Conservation (phyloP, 2,329 filamentous ascomycete species). For the Podosphaera fusca region DNA sequence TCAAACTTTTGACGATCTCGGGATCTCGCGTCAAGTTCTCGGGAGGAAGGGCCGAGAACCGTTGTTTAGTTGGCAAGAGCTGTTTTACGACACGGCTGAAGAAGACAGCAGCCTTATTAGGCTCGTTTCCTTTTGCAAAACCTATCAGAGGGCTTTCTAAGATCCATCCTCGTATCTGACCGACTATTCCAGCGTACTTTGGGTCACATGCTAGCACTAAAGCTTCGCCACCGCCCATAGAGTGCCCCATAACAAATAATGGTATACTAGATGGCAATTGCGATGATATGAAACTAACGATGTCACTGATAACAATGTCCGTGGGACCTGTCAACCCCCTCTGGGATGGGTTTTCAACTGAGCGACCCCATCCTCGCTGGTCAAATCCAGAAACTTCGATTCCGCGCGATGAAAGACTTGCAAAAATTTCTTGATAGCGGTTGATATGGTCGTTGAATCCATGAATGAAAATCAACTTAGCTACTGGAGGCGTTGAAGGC, state of each 20-base stretch:
- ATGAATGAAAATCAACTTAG: constrained; percentile 63
- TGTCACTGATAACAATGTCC: constrained; percentile 47
- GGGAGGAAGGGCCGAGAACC: constrained; percentile 40
- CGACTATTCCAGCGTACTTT: constrained; percentile 28
- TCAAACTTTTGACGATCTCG: constrained; percentile 33
- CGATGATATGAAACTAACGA: constrained; percentile 48
- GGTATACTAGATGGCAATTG: constrained; percentile 32
- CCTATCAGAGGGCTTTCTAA: constrained; percentile 60
- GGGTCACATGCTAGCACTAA: constrained; percentile 34
- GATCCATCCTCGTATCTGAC: constrained; percentile 47
- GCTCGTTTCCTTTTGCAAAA: constrained; percentile 41
- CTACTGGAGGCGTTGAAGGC: constrained; percentile 21
- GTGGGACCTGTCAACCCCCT: constrained; percentile 56
- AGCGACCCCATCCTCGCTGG: constrained; percentile 73
- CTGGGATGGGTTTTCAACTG: constrained; percentile 35
- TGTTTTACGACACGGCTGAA: constrained; percentile 43
- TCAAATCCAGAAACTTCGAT: constrained; percentile 63
- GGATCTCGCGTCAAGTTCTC: constrained; percentile 44
- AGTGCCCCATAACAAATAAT: constrained; percentile 72
- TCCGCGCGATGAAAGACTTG: constrained; percentile 40
- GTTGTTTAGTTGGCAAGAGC: constrained; percentile 42
- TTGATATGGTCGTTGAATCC: constrained; percentile 75
- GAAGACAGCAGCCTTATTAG: constrained; percentile 36
- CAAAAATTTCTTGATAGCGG: constrained; percentile 54
- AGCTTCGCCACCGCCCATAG: constrained; percentile 68